Percentiles rank a stretch among this genome's conserved stretches.
Evolutionary conservation across 2,329 filamentous ascomycete species (phyloP).

Genomic region (Penicillium sp.): DNA sequence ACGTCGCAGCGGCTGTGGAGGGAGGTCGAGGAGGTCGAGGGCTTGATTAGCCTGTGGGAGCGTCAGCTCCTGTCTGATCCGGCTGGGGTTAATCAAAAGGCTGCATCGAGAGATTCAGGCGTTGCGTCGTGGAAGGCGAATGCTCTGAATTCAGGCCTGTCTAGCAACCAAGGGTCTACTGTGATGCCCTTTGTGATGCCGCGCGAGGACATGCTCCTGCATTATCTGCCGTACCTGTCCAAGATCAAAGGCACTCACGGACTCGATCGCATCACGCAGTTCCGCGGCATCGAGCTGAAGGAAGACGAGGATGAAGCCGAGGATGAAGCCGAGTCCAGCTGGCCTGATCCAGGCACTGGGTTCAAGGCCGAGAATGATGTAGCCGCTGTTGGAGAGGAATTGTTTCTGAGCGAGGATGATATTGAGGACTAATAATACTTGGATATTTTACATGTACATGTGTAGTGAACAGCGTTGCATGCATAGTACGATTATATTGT

Average conservation of each 20-base stretch:
- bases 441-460: too few relatives aligned
- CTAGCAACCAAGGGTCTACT: constrained; percentile 1
- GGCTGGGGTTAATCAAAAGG: background rate
- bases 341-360: background rate
- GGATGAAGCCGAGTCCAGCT: constrained; percentile 33
- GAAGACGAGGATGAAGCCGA: constrained; percentile 21
- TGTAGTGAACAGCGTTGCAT: too few relatives aligned
- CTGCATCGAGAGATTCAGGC: constrained; percentile 16
- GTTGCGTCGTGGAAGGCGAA: constrained; percentile 35
- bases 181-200: constrained; percentile 30
- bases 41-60: constrained; percentile 51
- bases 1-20: constrained; percentile 79
- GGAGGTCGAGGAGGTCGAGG: constrained; percentile 75
- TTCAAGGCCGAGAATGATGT: background rate
- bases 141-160: background rate
- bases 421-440: constrained; percentile 69
- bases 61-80: constrained; percentile 27
- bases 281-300: constrained; percentile 54
- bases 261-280: constrained; percentile 65
- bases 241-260: constrained; percentile 56
- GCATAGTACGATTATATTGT: too few relatives aligned
- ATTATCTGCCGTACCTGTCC: constrained; percentile 81
- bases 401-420: constrained; percentile 77
- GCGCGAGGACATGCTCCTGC: constrained; percentile 55
- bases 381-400: constrained; percentile 56